These are phyloP conservation scores for Fusarium solani-melongenae DNA, from an alignment of 2,329 filamentous ascomycete genomes.

Conservation along the genomic window DNA sequence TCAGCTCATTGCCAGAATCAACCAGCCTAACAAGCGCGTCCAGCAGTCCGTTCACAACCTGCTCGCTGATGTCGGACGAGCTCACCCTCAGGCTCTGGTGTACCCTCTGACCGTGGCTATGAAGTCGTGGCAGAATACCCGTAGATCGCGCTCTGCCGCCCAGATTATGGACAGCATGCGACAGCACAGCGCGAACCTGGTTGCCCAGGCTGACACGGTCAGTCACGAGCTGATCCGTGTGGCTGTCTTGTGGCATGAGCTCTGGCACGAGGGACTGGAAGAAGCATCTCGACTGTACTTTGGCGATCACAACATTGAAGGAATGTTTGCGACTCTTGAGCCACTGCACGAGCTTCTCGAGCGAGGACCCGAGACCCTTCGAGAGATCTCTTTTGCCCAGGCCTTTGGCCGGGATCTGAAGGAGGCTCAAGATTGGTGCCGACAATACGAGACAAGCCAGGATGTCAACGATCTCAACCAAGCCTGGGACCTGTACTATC, in stretches of 20 bases:
- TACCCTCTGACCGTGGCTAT: slow-evolving; percentile 98
- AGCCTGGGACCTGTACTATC: slow-evolving; percentile 99
- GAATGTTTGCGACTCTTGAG: slow-evolving; percentile 92
- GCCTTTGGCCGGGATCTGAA: slow-evolving; percentile 95
- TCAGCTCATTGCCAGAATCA: slow-evolving; percentile 96
- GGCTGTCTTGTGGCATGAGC: slow-evolving; percentile 97
- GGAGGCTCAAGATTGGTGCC: slow-evolving; percentile 96
- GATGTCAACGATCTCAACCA: slow-evolving; percentile 96
- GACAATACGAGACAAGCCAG: slow-evolving; percentile 86
- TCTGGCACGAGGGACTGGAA: slow-evolving; percentile 98
- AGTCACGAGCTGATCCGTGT: slow-evolving; percentile 97
- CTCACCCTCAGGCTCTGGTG: slow-evolving; percentile 94
- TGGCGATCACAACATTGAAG: slow-evolving; percentile 95
- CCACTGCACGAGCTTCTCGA: slow-evolving; percentile 94
- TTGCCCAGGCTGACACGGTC: slow-evolving; percentile 94
- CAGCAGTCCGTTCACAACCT: slow-evolving; percentile 92
- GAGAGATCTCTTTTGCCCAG: slow-evolving; percentile 97
- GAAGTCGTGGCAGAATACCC: slow-evolving; percentile 87
- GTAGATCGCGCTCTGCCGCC: slow-evolving; percentile 86
- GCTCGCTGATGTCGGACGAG: slow-evolving; percentile 90
- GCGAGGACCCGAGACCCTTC: slow-evolving; percentile 88
- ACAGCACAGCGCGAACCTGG: slow-evolving; percentile 89
- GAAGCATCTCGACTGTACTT: slow-evolving; percentile 98
- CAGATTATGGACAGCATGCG: slow-evolving; percentile 99
- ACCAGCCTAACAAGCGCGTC: slow-evolving; percentile 90